Conservation (phyloP, 352 stramenopile species). For the Globisporangium orthogonon region DNA sequence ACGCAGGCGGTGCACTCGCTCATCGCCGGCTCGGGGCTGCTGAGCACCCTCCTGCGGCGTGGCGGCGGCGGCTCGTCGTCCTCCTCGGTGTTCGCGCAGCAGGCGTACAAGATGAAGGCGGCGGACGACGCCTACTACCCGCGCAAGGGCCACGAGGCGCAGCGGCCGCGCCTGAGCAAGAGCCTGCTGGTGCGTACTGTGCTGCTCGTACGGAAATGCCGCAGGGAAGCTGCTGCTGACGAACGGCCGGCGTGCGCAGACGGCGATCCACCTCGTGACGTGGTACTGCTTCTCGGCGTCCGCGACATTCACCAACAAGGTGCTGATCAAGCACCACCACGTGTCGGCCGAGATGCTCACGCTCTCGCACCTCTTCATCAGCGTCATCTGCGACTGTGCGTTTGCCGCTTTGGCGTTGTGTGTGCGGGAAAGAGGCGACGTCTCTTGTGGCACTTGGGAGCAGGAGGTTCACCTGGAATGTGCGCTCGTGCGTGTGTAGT, state of each 20-base stretch:
- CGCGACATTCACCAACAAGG: constrained; percentile 82
- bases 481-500: constrained; percentile 23
- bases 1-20: constrained; percentile 9
- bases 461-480: not conserved
- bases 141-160: constrained; percentile 12
- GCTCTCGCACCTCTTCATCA: constrained; percentile 79
- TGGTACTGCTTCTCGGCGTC: constrained; percentile 83
- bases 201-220: no score
- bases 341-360: constrained; percentile 82
- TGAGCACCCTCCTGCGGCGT: constrained; percentile 5
- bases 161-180: constrained; percentile 9
- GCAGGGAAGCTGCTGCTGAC: no score
- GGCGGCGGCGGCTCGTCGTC: not conserved
- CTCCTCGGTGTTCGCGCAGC: constrained; percentile 1
- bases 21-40: constrained; percentile 6
- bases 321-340: constrained; percentile 84
- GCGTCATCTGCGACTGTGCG: constrained; percentile 72
- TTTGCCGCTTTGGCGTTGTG: not conserved
- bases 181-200: constrained; percentile 9
- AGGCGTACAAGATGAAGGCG: constrained; percentile 1
- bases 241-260: constrained; percentile 12
- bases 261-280: constrained; percentile 33
- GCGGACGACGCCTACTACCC: constrained; percentile 9
- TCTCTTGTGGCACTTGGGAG: no score
- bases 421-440: not conserved